These are phyloP conservation scores for Fonsecaea multimorphosa DNA, from an alignment of 2,329 filamentous ascomycete species.

Conservation along the genomic window DNA sequence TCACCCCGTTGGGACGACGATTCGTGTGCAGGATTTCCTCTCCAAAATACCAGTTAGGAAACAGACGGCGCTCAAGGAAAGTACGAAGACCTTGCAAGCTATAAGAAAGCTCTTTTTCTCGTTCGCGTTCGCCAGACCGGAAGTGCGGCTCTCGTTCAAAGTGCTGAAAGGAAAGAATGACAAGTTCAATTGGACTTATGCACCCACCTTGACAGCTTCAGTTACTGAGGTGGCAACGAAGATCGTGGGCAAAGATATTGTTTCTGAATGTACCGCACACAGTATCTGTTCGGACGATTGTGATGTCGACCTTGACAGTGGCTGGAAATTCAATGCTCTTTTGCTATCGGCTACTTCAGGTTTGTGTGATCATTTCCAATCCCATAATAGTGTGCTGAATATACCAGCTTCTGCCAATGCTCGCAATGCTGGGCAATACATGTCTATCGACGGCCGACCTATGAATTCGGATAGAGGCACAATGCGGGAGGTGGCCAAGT, in stretches of 20 bases:
- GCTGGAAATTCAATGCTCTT: slow-evolving; percentile 56
- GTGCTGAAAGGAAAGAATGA: slow-evolving; percentile 66
- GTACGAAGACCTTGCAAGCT: slow-evolving; percentile 56
- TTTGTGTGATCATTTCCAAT: neutral
- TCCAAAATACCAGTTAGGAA: slow-evolving; percentile 65
- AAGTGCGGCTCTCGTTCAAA: slow-evolving; percentile 62
- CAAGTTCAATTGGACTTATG: slow-evolving; percentile 66
- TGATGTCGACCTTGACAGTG: slow-evolving; percentile 29
- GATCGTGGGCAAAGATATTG: slow-evolving; percentile 60
- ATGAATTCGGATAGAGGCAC: slow-evolving; percentile 57
- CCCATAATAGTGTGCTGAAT: slow-evolving; percentile 39
- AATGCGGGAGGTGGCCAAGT: slow-evolving; percentile 59
- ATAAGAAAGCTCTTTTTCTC: slow-evolving; percentile 62
- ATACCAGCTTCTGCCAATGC: slow-evolving; percentile 47
- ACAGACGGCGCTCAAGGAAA: slow-evolving; percentile 60
- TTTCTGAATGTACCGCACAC: slow-evolving; percentile 53
- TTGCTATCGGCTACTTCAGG: slow-evolving; percentile 49
- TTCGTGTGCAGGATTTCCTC: slow-evolving; percentile 63
- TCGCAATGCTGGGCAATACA: slow-evolving; percentile 53
- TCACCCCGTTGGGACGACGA: slow-evolving; percentile 66
- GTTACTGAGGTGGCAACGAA: slow-evolving; percentile 63
- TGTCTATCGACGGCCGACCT: slow-evolving; percentile 65
- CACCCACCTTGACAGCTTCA: slow-evolving; percentile 53
- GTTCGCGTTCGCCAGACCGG: slow-evolving; percentile 65
- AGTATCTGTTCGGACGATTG: slow-evolving; percentile 42